Conservation (phyloP, 192 early-diverging fungal species). For the Coemansia javaensis region DNA sequence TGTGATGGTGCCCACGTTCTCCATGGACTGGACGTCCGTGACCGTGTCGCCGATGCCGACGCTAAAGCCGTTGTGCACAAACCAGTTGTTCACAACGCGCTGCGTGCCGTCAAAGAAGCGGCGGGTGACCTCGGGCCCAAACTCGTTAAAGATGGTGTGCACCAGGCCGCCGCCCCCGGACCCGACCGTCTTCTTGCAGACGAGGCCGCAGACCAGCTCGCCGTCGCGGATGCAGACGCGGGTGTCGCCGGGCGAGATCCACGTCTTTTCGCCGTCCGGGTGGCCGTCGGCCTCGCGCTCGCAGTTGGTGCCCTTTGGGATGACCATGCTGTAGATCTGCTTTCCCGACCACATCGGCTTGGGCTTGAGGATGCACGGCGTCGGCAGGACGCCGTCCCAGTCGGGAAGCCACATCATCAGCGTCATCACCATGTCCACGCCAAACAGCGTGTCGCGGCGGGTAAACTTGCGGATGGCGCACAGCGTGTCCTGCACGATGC, state of each 20-base stretch:
- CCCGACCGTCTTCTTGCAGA: slow-evolving; percentile 94
- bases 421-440: slow-evolving; percentile 88
- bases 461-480: slow-evolving; percentile 96
- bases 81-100: slow-evolving; percentile 92
- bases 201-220: slow-evolving; percentile 86
- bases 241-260: slow-evolving; percentile 85
- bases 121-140: slow-evolving; percentile 80
- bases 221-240: slow-evolving; percentile 89
- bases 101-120: slow-evolving; percentile 90
- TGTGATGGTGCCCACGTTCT: slow-evolving; percentile 72
- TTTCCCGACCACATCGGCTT: slow-evolving; percentile 98
- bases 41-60: slow-evolving; percentile 98
- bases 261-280: slow-evolving; percentile 71
- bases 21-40: slow-evolving; percentile 78
- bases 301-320: slow-evolving; percentile 91
- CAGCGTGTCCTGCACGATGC: slow-evolving; percentile 98
- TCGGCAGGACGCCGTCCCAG: slow-evolving; percentile 92
- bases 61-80: slow-evolving; percentile 90
- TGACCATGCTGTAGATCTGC: slow-evolving; percentile 91
- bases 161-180: slow-evolving; percentile 79
- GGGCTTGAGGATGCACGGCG: slow-evolving; percentile 92
- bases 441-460: slow-evolving; percentile 84
- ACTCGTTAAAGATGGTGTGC: slow-evolving; percentile 93
- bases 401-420: slow-evolving; percentile 92
- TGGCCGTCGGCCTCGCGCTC: slow-evolving; percentile 69